Base-by-base conservation (phyloP, 2,329 filamentous ascomycete species). In the Pseudogymnoascus verrucosus region DNA sequence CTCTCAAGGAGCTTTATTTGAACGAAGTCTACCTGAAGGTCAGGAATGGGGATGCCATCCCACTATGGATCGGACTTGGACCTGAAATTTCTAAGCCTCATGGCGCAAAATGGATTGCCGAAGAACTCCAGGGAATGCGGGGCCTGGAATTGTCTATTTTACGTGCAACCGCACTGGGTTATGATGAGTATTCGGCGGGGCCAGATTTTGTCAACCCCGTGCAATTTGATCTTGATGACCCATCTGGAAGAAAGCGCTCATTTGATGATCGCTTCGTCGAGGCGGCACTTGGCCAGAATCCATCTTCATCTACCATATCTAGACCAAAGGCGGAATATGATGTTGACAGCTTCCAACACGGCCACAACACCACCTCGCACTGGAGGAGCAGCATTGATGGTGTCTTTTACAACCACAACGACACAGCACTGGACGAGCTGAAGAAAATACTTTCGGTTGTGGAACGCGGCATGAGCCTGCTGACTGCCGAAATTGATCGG, bases 261-360 rank as follows among this genome's bases (percentile, higher is more conserved):
- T 72, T 74, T 42, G 73, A 74, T 62, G 67, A 71, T 54, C 68
- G 73, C 28, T 74, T 74, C 39, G 72, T 74, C 4, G 69, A 73
- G 57, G 70, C 70, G 5, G 71, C 71, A 1, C 59, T 71, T 34
- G 62, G 62, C 12, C 65, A 65, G n/a, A 59, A 16, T 62, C 26
- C 34, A 19, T 60, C 37, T 47, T 21, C 28, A 28, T 51, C 61
- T 60, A 36, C 31, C 6, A 19, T 31, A 14, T 23, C 21, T 12
- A 34, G 5, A 34, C 28, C 28, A 11, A 62, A 23, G 37, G 36
- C 62, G 26, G 64, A 66, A 12, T 74, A 71, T 57, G 72, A 73
- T 59, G 69, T 69, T 3, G 70, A 73, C 42, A 67, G 68, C 2
- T 73, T 67, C 61, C 72, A 73, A 59, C 57, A 60, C 14, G 61